A percentile compares a stretch with the other conserved stretches of the same genome.
phyloP scores from a whole-genome alignment of 2,329 filamentous ascomycete genomes.

The Metarhizium brunneum region DNA sequence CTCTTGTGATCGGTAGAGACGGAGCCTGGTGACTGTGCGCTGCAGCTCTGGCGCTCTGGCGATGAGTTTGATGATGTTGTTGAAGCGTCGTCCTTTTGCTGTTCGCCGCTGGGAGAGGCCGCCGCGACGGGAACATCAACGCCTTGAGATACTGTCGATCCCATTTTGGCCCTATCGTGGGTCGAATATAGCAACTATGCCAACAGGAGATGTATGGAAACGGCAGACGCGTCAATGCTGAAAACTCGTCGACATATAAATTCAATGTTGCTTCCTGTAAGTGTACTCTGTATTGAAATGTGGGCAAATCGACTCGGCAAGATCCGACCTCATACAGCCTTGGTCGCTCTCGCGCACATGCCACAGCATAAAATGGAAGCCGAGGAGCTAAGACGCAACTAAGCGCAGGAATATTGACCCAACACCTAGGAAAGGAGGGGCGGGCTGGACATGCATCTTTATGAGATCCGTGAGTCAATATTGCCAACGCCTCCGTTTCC shows the following conservation, averaged over 20 bases:
- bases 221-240: neutral
- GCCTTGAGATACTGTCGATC: neutral
- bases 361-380: neutral
- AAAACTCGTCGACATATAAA: neutral
- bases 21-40: neutral
- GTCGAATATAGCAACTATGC: neutral
- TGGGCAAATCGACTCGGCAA: neutral
- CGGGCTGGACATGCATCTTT: neutral
- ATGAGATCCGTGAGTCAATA: constrained; percentile 1
- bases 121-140: neutral
- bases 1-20: neutral
- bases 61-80: neutral
- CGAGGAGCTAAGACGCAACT: neutral
- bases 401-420: neutral
- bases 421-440: neutral
- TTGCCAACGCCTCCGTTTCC: neutral
- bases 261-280: neutral
- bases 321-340: neutral
- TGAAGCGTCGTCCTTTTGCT: neutral
- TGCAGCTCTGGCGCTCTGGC: neutral
- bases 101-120: neutral
- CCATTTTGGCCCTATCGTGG: neutral
- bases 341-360: neutral
- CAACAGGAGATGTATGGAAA: neutral
- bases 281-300: neutral